A percentile compares a stretch with the other conserved stretches of the same genome.
Evolutionary conservation across 2,329 filamentous ascomycete genomes (phyloP).

Genomic region (Trichoderma pleuroti): DNA sequence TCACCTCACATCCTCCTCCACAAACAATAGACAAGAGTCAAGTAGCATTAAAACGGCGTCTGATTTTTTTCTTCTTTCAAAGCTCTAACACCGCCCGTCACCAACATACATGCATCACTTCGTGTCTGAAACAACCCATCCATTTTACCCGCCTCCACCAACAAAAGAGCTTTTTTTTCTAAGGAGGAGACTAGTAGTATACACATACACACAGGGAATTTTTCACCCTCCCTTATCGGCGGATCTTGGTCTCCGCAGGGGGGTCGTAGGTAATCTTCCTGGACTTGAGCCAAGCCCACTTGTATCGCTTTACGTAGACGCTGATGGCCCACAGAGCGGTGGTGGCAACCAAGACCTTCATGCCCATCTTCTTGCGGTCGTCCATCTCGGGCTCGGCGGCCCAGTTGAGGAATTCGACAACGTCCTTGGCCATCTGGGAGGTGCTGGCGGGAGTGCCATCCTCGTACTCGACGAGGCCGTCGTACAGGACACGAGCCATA

Average conservation of each 20-base stretch:
- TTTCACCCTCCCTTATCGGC: conserved; percentile 40
- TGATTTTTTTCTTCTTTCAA: conserved; percentile 41
- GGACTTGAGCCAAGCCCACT: conserved; percentile 95
- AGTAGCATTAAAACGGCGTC: conserved; percentile 42
- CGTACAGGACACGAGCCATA: conserved; percentile 98
- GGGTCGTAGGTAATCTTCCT: conserved; percentile 89
- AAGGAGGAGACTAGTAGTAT: conserved; percentile 39
- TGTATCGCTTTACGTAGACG: conserved; percentile 99
- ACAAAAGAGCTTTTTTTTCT: conserved; percentile 40
- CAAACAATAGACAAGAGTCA: not conserved
- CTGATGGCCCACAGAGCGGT: conserved; percentile 78
- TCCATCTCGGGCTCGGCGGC: conserved; percentile 98
- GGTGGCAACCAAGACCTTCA: conserved; percentile 86
- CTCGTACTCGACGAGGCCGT: conserved; percentile 96
- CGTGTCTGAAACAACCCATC: conserved; percentile 30
- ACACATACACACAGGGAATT: conserved; percentile 36
- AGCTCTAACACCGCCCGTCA: conserved; percentile 41
- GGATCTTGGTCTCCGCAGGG: conserved; percentile 54
- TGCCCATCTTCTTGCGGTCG: conserved; percentile 98
- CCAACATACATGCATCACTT: conserved; percentile 27
- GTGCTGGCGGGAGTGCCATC: conserved; percentile 90
- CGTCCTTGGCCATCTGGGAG: conserved; percentile 99
- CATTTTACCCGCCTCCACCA: conserved; percentile 41
- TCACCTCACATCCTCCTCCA: too few species aligned
- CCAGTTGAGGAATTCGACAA: conserved; percentile 99